These are phyloP conservation scores for Anthoceros angustus DNA, from an alignment of 225 moss, liverwort and hornwort genomes.

Conservation along the genomic window DNA sequence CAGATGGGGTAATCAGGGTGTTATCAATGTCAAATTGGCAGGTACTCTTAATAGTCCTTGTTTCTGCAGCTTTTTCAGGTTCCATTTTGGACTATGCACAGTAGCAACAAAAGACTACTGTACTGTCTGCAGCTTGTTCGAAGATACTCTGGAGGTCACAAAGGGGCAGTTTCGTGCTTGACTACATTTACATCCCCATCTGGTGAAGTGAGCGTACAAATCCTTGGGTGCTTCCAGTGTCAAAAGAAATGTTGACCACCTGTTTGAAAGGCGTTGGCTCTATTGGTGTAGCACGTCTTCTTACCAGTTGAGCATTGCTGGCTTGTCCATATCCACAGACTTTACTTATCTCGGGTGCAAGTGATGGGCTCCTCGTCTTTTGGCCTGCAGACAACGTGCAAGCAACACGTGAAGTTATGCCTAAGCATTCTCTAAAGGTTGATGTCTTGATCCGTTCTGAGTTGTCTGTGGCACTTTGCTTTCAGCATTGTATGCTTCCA, in stretches of 20 bases:
- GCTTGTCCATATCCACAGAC: constrained; percentile 27
- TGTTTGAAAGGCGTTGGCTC: not conserved
- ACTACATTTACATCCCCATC: constrained; percentile 59
- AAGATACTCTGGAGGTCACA: constrained; percentile 73
- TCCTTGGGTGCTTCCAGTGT: not conserved
- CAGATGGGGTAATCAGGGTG: constrained; percentile 87
- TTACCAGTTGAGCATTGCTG: not conserved
- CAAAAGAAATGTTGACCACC: not conserved
- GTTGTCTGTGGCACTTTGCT: not conserved
- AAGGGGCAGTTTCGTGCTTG: constrained; percentile 75
- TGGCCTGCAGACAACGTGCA: constrained; percentile 80
- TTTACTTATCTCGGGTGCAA: constrained; percentile 82
- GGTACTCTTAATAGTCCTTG: constrained; percentile 19
- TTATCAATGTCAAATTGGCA: constrained; percentile 90
- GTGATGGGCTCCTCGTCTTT: constrained; percentile 78
- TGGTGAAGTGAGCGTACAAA: constrained; percentile 49
- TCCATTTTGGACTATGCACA: not conserved
- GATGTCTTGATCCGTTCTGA: not conserved
- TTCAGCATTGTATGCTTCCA: no score
- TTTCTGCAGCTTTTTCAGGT: constrained; percentile 6
- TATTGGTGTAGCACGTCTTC: not conserved
- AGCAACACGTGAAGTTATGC: constrained; percentile 60
- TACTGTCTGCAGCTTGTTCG: constrained; percentile 50
- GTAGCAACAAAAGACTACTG: not conserved
- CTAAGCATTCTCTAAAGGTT: constrained; percentile 88